Evolutionary conservation across 257 asterid species (phyloP), one percentile per base, ranked within the genome.

Genomic region (Gynochthodes officinalis): DNA sequence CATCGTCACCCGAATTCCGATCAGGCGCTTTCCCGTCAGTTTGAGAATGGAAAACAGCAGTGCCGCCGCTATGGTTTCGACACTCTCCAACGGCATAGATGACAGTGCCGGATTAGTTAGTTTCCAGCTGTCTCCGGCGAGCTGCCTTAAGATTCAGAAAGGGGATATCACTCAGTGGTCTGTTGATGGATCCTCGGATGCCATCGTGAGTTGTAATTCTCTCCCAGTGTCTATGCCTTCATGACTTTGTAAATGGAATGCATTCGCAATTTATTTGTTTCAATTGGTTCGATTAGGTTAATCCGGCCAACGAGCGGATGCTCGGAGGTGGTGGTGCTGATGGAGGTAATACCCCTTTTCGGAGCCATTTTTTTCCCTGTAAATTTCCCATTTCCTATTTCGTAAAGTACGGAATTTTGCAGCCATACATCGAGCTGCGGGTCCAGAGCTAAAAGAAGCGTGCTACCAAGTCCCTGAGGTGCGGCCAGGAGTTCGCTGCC

Each of bases 341-440:
- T 87, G 98, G 99, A 89, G 99, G 99, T 92, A 77, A 77, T 40
- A n/a, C n/a, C n/a, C n/a, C 27, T 42, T 21, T 55, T 23, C 55
- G 61, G 72, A 32, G 25, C 23, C 14, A 48, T 74, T 63, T 70
- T 48, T 8, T 49, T 40, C 55, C 78, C 35, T 12, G 49, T 37
- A 61, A 61, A 16, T 61, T 6, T n/a, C 42, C 21, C 39, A 59
- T 28, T 27, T 50, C 0, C 3, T 27, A n/a, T n/a, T n/a, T n/a
- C 52, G 9, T 40, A 33, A 58, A 65, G 55, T 27, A 10, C 32
- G 0, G 50, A 18, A 32, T 69, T 44, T 46, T 61, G 67, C 80
- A 95, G 99, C 99, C 76, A 87, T 92, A 81, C 99, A 95, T 83
- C 84, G 88, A 76, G 98, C 98, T 77, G 98, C 99, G 66, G 98